Conservation (phyloP, 1,139 yeast genomes). For the Geotrichum australiense region DNA sequence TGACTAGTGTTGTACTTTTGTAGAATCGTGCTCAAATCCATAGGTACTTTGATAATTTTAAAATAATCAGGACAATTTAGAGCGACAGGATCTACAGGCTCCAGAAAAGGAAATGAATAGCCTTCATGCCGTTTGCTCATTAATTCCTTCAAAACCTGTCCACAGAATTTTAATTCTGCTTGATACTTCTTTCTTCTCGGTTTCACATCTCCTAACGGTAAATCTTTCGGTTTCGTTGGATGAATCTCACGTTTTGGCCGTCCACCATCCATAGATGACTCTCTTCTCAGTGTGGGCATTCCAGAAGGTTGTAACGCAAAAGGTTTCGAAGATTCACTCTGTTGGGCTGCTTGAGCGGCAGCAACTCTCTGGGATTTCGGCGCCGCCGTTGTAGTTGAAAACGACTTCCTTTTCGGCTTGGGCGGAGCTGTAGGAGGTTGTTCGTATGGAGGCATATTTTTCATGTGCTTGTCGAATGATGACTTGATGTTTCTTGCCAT, state of each 20-base stretch:
- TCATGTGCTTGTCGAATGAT: constrained; percentile 87
- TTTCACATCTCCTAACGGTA: constrained; percentile 69
- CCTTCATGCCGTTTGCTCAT: constrained; percentile 75
- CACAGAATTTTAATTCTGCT: constrained; percentile 82
- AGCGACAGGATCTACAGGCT: constrained; percentile 94
- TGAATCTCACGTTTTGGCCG: constrained; percentile 95
- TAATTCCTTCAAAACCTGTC: constrained; percentile 74
- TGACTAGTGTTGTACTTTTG: constrained; percentile 76
- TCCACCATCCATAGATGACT: constrained; percentile 47
- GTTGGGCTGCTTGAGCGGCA: constrained; percentile 19
- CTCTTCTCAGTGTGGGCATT: constrained; percentile 56
- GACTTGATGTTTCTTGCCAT: constrained; percentile 91
- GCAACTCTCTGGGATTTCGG: constrained; percentile 28
- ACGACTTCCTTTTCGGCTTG: constrained; percentile 25
- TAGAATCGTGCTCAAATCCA: constrained; percentile 88
- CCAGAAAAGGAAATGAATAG: constrained; percentile 82
- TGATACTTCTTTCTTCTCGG: constrained; percentile 92
- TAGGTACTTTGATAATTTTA: constrained; percentile 81
- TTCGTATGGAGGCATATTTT: constrained; percentile 81
- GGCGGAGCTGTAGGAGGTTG: constrained; percentile 34
- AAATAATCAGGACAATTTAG: constrained; percentile 85
- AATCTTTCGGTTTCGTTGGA: constrained; percentile 92
- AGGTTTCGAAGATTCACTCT: constrained; percentile 26
- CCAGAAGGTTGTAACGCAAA: constrained; percentile 41
- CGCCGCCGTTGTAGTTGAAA: constrained; percentile 21